A percentile compares a stretch with the other conserved stretches of the same genome.
These are phyloP conservation scores for Marasmius fiardii DNA, from an alignment of 1,284 basidiomycete genomes.

Conservation along the genomic window DNA sequence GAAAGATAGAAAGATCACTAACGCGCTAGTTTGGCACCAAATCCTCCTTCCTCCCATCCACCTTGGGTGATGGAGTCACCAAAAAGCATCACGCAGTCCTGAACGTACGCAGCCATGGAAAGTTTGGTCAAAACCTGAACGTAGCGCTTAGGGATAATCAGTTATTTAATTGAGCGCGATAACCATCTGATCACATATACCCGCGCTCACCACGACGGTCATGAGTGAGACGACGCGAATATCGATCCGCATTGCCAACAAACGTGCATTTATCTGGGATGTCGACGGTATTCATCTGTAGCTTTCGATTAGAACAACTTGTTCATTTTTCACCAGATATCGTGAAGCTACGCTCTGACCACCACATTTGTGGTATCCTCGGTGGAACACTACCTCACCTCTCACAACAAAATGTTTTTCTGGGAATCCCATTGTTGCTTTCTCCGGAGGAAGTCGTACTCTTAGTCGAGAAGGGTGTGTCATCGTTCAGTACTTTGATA, in stretches of 20 bases:
- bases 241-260: constrained; percentile 61
- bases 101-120: constrained; percentile 52
- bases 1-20: constrained; percentile 22
- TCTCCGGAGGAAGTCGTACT: constrained; percentile 92
- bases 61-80: constrained; percentile 77
- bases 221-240: constrained; percentile 21
- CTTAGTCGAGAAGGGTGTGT: constrained; percentile 75
- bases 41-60: constrained; percentile 53
- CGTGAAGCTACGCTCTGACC: constrained; percentile 69
- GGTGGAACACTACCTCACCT: constrained; percentile 92
- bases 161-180: background rate
- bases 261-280: constrained; percentile 76
- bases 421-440: constrained; percentile 86
- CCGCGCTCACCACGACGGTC: background rate
- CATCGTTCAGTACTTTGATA: constrained; percentile 12
- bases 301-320: constrained; percentile 2
- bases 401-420: constrained; percentile 95
- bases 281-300: constrained; percentile 54
- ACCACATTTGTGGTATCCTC: constrained; percentile 84
- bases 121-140: constrained; percentile 1
- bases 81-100: constrained; percentile 68
- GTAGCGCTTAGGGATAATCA: background rate
- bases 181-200: background rate
- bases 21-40: constrained; percentile 65
- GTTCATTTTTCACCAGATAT: constrained; percentile 53